phyloP scores from a whole-genome alignment of 169 alveolate species.

The Cryptosporidium baileyi region DNA sequence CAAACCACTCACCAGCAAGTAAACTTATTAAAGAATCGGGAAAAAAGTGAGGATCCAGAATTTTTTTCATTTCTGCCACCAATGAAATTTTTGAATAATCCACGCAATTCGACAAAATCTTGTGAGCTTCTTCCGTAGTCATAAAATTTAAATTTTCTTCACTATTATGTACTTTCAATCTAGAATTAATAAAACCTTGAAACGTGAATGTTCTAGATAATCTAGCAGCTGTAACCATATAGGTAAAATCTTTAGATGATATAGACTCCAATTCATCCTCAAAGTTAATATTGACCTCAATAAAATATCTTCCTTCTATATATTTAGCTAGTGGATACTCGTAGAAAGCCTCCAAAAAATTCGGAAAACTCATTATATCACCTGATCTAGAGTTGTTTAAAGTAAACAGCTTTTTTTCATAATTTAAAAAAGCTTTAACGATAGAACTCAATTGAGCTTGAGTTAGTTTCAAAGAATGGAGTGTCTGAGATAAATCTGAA shows the following conservation, averaged over 20 bases:
- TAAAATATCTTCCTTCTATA: conserved; percentile 33
- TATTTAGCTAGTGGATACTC: conserved; percentile 39
- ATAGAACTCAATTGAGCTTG: background rate
- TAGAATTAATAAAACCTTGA: conserved; percentile 30
- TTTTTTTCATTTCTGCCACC: conserved; percentile 3
- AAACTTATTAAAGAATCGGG: conserved; percentile 2
- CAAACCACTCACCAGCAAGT: conserved; percentile 31
- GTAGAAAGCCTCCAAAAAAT: conserved; percentile 14
- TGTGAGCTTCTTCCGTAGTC: conserved; percentile 28
- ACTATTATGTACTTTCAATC: background rate
- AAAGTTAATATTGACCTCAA: background rate
- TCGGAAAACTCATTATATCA: too few species aligned
- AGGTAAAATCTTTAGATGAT: background rate
- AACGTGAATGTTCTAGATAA: background rate
- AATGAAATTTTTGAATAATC: background rate
- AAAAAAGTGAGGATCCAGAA: background rate
- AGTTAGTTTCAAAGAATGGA: too few species aligned
- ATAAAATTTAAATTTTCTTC: background rate
- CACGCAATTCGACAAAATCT: conserved; percentile 7
- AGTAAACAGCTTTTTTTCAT: background rate
- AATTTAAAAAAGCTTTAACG: background rate
- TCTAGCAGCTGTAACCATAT: background rate
- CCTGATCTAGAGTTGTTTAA: background rate
- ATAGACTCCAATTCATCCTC: background rate
- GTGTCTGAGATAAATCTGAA: conserved; percentile 44